These are phyloP conservation scores for Tolypocladium amazonense DNA, from an alignment of 2,329 filamentous ascomycete species.

Conservation along the genomic window DNA sequence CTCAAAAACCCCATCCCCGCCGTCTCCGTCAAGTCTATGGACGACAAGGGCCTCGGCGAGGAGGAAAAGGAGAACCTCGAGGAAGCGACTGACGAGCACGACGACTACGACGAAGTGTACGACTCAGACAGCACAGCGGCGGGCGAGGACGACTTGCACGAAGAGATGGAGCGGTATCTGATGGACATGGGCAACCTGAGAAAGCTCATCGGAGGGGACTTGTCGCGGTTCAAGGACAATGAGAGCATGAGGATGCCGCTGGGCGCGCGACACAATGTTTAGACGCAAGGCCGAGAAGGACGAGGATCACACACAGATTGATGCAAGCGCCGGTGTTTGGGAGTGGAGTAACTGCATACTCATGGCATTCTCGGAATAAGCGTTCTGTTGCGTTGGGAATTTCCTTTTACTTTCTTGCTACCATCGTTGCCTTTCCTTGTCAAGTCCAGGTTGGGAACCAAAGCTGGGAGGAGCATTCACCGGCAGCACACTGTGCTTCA, in stretches of 20 bases:
- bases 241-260: constrained; percentile 44
- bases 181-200: constrained; percentile 65
- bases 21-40: constrained; percentile 27
- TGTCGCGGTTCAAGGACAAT: constrained; percentile 54
- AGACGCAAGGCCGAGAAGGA: neutral
- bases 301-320: neutral
- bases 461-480: neutral
- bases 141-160: constrained; percentile 58
- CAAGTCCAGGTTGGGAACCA: neutral
- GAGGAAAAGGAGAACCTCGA: constrained; percentile 21
- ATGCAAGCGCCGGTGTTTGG: neutral
- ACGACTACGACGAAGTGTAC: constrained; percentile 44
- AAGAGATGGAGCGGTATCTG: constrained; percentile 75
- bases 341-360: neutral
- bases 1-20: constrained; percentile 83
- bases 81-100: constrained; percentile 34
- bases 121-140: constrained; percentile 34
- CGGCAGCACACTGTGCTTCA: neutral
- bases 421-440: neutral
- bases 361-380: neutral
- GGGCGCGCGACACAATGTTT: constrained; percentile 31
- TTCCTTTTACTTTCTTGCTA: neutral
- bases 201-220: constrained; percentile 63
- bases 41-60: constrained; percentile 12
- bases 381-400: neutral